phyloP scores from a whole-genome alignment of 768 basidiomycete genomes.

The Rhodotorula kratochvilovae region DNA sequence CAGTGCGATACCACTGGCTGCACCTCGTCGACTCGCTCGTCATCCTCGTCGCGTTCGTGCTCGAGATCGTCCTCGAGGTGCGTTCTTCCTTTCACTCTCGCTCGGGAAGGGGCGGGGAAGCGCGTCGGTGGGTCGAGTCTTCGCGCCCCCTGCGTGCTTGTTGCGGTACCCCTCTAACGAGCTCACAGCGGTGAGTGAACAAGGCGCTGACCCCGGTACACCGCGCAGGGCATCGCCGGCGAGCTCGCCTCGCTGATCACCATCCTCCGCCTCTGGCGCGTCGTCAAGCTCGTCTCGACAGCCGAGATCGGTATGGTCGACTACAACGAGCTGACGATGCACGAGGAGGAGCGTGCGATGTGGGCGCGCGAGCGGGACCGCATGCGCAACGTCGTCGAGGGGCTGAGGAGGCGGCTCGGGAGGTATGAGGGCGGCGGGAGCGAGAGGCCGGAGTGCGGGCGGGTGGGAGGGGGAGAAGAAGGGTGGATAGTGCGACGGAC shows the following conservation, averaged over 20 bases:
- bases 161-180: too few relatives aligned
- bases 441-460: not conserved
- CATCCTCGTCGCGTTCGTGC: constrained; percentile 10
- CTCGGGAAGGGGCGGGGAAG: not conserved
- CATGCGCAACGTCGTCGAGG: not conserved
- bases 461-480: not conserved
- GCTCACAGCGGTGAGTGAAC: too few relatives aligned
- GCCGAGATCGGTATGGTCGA: constrained; percentile 3
- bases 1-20: not conserved
- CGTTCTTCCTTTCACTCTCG: not conserved
- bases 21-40: constrained; percentile 15
- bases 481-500: not conserved
- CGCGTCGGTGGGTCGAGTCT: too few relatives aligned
- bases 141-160: too few relatives aligned
- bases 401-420: not conserved
- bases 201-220: too few relatives aligned
- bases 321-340: not conserved
- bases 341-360: not conserved
- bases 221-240: not conserved
- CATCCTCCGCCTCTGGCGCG: constrained; percentile 17
- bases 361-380: not conserved
- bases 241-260: constrained; percentile 8
- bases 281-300: constrained; percentile 16
- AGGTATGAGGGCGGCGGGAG: not conserved
- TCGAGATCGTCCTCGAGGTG: not conserved